Percentiles rank a stretch among this genome's conserved stretches.
Evolutionary conservation across 2,329 filamentous ascomycete species (phyloP).

Genomic region (Aquanectria penicillioides): DNA sequence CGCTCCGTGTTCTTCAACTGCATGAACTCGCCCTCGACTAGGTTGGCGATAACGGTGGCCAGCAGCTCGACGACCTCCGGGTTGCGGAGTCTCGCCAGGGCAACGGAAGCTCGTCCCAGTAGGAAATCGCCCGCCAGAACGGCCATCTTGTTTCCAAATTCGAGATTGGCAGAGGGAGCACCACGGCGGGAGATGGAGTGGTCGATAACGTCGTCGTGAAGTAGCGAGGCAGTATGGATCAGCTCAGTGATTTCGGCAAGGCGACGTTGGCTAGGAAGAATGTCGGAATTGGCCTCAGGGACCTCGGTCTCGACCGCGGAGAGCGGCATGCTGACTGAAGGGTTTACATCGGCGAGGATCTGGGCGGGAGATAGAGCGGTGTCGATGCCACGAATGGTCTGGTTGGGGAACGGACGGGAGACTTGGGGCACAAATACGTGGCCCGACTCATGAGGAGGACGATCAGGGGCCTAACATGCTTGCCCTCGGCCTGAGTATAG

Average conservation of each 20-base stretch:
- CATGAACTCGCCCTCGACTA: constrained; percentile 99
- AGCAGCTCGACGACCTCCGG: constrained; percentile 95
- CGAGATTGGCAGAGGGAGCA: constrained; percentile 87
- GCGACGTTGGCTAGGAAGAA: constrained; percentile 91
- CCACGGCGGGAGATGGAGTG: constrained; percentile 87
- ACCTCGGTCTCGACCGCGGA: constrained; percentile 53
- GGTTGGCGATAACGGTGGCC: constrained; percentile 95
- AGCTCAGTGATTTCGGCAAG: constrained; percentile 97
- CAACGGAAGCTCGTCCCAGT: constrained; percentile 91
- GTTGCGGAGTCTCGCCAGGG: constrained; percentile 87
- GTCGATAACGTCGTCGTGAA: constrained; percentile 99
- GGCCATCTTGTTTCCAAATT: constrained; percentile 99
- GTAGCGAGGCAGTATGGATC: constrained; percentile 94
- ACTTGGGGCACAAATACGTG: constrained; percentile 80
- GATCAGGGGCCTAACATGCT: constrained; percentile 93
- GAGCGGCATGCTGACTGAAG: constrained; percentile 58
- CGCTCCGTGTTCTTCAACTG: constrained; percentile 95
- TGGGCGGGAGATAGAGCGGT: constrained; percentile 63
- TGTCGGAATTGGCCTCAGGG: constrained; percentile 64
- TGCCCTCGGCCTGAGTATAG: constrained; percentile 96
- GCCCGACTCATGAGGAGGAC: constrained; percentile 97
- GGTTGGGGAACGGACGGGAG: constrained; percentile 50
- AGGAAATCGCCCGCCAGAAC: constrained; percentile 97
- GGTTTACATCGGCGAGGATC: constrained; percentile 84
- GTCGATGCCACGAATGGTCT: constrained; percentile 60